phyloP scores from a whole-genome alignment of 768 basidiomycete genomes.

The Termitomyces sp. region DNA sequence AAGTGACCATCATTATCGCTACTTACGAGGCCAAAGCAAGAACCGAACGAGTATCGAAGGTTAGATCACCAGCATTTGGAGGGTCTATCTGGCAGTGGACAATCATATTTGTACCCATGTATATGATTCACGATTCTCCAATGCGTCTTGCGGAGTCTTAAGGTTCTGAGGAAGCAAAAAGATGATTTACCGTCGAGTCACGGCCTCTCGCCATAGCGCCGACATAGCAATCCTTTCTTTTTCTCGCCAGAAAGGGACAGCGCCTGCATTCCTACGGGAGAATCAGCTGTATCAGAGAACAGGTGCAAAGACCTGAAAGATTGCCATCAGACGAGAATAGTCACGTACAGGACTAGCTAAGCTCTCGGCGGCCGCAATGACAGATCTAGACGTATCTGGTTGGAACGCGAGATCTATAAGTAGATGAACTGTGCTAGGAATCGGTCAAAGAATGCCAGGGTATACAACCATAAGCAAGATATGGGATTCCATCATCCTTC shows the following conservation, averaged over 20 bases:
- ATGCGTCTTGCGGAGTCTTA: constrained; percentile 14
- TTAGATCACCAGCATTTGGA: too few relatives aligned
- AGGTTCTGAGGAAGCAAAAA: constrained; percentile 59
- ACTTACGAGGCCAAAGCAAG: too few relatives aligned
- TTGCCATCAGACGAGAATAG: not conserved
- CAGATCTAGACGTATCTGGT: constrained; percentile 27
- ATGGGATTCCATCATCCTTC: constrained; percentile 1
- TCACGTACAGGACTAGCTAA: constrained; percentile 6
- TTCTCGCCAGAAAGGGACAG: constrained; percentile 13
- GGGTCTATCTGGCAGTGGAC: too few relatives aligned
- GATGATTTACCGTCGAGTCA: constrained; percentile 26
- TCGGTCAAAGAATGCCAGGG: not conserved
- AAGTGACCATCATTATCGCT: too few relatives aligned
- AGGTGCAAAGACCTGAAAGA: constrained; percentile 13
- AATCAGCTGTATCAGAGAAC: constrained; percentile 13
- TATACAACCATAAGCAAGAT: not conserved
- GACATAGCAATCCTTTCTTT: constrained; percentile 20
- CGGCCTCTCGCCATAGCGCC: constrained; percentile 53
- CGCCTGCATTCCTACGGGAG: constrained; percentile 1
- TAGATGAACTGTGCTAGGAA: constrained; percentile 14
- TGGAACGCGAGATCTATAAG: constrained; percentile 43
- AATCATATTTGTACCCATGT: too few relatives aligned
- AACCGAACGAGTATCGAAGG: too few relatives aligned
- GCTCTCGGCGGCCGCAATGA: constrained; percentile 39
- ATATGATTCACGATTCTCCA: too few relatives aligned